Evolutionary conservation across 768 basidiomycete genomes (phyloP).

Genomic region (Leccinum disarticulatum): DNA sequence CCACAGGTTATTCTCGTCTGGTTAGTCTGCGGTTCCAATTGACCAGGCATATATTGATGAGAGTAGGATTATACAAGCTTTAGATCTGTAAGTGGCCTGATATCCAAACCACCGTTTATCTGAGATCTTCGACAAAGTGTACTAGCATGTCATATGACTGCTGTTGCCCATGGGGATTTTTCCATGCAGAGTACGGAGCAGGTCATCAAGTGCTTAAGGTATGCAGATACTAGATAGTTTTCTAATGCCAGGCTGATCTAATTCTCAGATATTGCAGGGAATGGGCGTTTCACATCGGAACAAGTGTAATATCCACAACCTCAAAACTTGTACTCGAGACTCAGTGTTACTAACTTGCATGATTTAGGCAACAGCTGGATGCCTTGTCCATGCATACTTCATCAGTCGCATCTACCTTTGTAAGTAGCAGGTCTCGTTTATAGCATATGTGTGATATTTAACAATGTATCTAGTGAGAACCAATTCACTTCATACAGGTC

Average conservation of each 20-base stretch:
- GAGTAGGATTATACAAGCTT: slow-evolving; percentile 21
- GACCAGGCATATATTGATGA: slow-evolving; percentile 1
- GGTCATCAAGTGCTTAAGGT: not conserved
- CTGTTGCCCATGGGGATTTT: slow-evolving; percentile 3
- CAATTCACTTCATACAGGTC: not conserved
- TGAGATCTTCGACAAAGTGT: slow-evolving; percentile 9
- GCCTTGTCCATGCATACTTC: slow-evolving; percentile 26
- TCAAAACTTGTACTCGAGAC: not conserved
- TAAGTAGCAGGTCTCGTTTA: slow-evolving; percentile 4
- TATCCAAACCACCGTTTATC: not conserved
- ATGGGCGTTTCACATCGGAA: slow-evolving; percentile 10
- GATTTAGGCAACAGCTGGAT: slow-evolving; percentile 16
- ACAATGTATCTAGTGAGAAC: slow-evolving; percentile 11
- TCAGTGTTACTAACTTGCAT: slow-evolving; percentile 4
- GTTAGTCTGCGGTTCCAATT: slow-evolving; percentile 10
- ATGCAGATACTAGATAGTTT: not conserved
- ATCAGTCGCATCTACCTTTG: slow-evolving; percentile 23
- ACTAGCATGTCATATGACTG: slow-evolving; percentile 8
- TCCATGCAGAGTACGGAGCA: not conserved
- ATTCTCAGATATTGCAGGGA: slow-evolving; percentile 9
- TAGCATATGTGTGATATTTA: not conserved
- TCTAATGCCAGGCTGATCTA: not conserved
- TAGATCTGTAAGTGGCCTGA: slow-evolving; percentile 11
- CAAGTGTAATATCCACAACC: slow-evolving; percentile 13
- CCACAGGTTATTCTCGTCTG: slow-evolving; percentile 22